Base-by-base conservation (phyloP, 2,329 filamentous ascomycete species). In the Zasmidium citrigriseum region DNA sequence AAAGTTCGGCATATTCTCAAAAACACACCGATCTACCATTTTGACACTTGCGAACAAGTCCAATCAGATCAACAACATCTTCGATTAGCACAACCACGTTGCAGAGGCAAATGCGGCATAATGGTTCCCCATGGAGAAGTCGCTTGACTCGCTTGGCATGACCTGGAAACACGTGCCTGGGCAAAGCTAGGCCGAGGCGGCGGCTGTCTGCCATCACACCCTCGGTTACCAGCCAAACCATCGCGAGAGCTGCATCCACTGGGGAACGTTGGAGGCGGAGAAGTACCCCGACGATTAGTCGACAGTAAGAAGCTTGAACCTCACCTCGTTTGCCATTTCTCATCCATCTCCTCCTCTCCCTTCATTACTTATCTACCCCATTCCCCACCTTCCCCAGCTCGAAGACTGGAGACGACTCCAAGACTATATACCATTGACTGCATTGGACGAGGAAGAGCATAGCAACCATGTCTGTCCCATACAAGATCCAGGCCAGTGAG, bases 401-500 rank as follows among this genome's bases (percentile, higher is more conserved):
- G 53, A 25, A 11, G 34, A 41, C 34, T n/a, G n/a, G n/a, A n/a
- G 14, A 41, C 16, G 4, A 41, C 34, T 7, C 14, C 18, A 41
- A n/a, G 12, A 41, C 7, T 14, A 29, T 7, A 7, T 7, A 7
- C 14, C 14, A n/a, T 41, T 9, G 34, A 41, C 18, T 41, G 34
- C 14, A 41, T 4, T 29, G 27, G 7, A n/a, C 14, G 34, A 41
- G 7, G 16, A 10, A 41, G 34, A 41, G 14, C 5, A 41, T n/a
- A 7, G 34, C 29, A 58, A 68, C 24, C 63, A 74, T 74, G 72
- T 73, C 72, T 11, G 67, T 72, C 18, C 70, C 71, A 54, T 72
- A 75, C 62, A 72, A 68, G 63, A 73, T 72, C 54, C 63, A 73
- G 57, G 68, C 69, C 50, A 70, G 67, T 18, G 63, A 73, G 64